Evolutionary conservation across 2,329 filamentous ascomycete species (phyloP), one percentile per base, ranked within the genome.

Genomic region (Fusarium tupiense): DNA sequence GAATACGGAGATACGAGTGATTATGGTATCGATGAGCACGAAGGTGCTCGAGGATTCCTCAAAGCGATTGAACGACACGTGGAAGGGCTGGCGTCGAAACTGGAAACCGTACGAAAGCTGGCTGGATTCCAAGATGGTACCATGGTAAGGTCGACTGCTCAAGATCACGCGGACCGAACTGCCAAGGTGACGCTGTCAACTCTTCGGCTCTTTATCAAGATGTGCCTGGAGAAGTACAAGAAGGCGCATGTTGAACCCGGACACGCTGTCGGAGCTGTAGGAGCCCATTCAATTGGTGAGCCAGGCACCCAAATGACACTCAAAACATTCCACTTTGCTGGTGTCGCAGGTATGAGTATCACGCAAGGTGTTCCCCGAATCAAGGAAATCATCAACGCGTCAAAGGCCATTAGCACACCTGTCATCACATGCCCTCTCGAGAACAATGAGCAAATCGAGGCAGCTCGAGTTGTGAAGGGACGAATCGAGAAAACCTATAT

Each of bases 351-450:
- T 82, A 98, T 99, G 96, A 98, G 94, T 88, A 98, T 99, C 81
- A 99, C 96, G 0, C 94, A 98, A 81, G 96, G 96, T 93, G 96
- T 99, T 12, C 96, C 96, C 3, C 96, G 96, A 91, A 99, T 99
- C 86, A 99, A 99, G 85, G 96, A 99, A 87, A 99, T 99, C 76
- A 99, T 99, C 91, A 99, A 99, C 84, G 96, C 96, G 11, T 98
- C 95, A 14, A 97, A 95, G 82, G 87, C 88, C 57, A 99, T 99
- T 83, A 97, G 93, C 82, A 99, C 96, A 2, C 96, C 96, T 1
- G 93, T 99, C 80, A 97, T 99, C 76, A 91, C 90, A 11, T 98
- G 96, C 79, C 92, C 94, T 9, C 87, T 98, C 10, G 88, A 94
- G 73, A 96, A 95, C 80, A 90, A 91, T 69, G 86, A 89, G 63